phyloP scores from a whole-genome alignment of 2,329 filamentous ascomycete genomes.

The Colletotrichum falcatum region DNA sequence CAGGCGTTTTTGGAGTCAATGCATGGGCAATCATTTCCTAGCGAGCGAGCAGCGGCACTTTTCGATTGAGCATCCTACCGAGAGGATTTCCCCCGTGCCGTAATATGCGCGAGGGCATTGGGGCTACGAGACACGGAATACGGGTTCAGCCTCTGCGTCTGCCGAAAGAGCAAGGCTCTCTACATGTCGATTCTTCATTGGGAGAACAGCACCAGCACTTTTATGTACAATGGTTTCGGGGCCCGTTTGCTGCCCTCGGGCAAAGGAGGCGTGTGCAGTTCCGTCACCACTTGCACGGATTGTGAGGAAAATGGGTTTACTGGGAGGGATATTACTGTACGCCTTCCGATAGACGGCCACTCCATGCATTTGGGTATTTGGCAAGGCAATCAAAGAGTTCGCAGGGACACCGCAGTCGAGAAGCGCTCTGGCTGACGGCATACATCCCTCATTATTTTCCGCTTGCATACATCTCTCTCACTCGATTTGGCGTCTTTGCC shows the following conservation, averaged over 20 bases:
- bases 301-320: conserved; percentile 30
- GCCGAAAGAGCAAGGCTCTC: conserved; percentile 13
- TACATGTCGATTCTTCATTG: conserved; percentile 28
- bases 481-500: background rate
- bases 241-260: conserved; percentile 21
- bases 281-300: conserved; percentile 14
- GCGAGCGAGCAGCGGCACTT: conserved; percentile 40
- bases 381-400: conserved; percentile 39
- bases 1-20: conserved; percentile 40
- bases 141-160: conserved; percentile 7
- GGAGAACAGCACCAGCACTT: conserved; percentile 38
- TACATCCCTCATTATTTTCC: conserved; percentile 15
- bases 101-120: conserved; percentile 22
- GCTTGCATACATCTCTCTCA: conserved; percentile 15
- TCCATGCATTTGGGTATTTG: conserved; percentile 36
- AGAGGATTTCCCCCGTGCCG: background rate
- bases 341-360: conserved; percentile 31
- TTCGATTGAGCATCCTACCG: conserved; percentile 30
- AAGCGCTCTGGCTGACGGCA: conserved; percentile 39
- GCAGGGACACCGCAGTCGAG: conserved; percentile 31
- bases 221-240: conserved; percentile 30
- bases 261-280: conserved; percentile 15
- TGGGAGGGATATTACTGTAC: conserved; percentile 19
- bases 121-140: conserved; percentile 14
- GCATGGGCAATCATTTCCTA: conserved; percentile 30